A percentile compares a stretch with the other conserved stretches of the same genome.
These are phyloP conservation scores for Purpureocillium lavendulum DNA, from an alignment of 2,329 filamentous ascomycete species.

Conservation along the genomic window DNA sequence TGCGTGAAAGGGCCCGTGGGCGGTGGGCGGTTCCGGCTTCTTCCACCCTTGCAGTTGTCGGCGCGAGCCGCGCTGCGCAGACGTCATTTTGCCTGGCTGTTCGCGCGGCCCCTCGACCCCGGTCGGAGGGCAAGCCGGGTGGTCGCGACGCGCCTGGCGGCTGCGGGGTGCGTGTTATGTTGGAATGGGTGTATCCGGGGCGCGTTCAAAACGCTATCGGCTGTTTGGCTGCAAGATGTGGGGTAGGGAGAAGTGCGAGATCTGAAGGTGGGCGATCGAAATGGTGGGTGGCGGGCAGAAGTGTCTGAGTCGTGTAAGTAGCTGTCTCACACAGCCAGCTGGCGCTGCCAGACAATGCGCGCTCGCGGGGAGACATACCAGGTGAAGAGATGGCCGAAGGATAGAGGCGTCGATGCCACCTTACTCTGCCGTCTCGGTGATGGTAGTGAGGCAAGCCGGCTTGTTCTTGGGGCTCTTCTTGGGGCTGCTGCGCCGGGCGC, in stretches of 20 bases:
- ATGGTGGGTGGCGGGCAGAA: neutral
- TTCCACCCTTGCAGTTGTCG: neutral
- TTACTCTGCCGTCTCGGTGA: constrained; percentile 34
- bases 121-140: no score
- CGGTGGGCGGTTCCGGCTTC: neutral
- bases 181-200: no score
- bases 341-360: no score
- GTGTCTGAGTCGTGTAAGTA: constrained; percentile 2
- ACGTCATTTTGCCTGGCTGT: no score
- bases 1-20: neutral
- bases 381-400: neutral
- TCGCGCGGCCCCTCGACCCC: no score
- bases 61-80: no score
- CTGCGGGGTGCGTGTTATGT: no score
- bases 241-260: neutral
- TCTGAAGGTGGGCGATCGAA: neutral
- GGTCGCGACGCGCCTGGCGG: no score
- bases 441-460: constrained; percentile 43
- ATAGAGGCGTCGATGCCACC: neutral
- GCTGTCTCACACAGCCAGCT: neutral
- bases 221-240: no score
- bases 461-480: constrained; percentile 44
- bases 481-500: constrained; percentile 25
- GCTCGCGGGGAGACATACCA: neutral
- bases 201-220: no score